Conservation (phyloP, 495 filamentous ascomycete genomes). For the Neurospora hispaniola region DNA sequence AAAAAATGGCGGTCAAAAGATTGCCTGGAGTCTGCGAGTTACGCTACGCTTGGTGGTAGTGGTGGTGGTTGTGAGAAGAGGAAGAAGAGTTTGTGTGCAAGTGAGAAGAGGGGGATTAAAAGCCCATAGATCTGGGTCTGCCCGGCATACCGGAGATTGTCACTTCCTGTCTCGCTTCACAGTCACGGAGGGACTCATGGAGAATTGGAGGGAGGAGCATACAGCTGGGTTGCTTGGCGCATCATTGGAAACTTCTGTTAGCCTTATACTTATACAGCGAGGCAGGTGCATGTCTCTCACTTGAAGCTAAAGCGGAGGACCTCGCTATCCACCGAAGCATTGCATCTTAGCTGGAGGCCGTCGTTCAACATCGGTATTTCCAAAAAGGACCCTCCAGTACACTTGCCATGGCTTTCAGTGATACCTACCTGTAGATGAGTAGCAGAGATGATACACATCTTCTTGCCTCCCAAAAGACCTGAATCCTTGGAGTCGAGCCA, state of each 20-base stretch:
- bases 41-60: not conserved
- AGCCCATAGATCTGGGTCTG: not conserved
- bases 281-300: not conserved
- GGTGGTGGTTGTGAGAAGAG: not conserved
- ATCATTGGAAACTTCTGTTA: not conserved
- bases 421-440: not conserved
- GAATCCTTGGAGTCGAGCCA: not conserved
- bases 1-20: constrained; percentile 20
- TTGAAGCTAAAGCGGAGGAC: not conserved
- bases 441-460: not conserved
- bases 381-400: not conserved
- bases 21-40: constrained; percentile 6
- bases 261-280: not conserved
- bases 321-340: not conserved
- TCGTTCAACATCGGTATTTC: not conserved
- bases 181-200: not conserved
- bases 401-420: not conserved
- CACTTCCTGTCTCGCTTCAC: not conserved
- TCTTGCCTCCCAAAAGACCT: not conserved
- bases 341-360: not conserved
- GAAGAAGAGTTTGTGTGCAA: not conserved
- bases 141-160: not conserved
- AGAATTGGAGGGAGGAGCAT: not conserved
- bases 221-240: not conserved
- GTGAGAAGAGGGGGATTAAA: not conserved